These are phyloP conservation scores for Arthrobotrys conoides DNA, from an alignment of 2,329 filamentous ascomycete genomes.

Conservation along the genomic window DNA sequence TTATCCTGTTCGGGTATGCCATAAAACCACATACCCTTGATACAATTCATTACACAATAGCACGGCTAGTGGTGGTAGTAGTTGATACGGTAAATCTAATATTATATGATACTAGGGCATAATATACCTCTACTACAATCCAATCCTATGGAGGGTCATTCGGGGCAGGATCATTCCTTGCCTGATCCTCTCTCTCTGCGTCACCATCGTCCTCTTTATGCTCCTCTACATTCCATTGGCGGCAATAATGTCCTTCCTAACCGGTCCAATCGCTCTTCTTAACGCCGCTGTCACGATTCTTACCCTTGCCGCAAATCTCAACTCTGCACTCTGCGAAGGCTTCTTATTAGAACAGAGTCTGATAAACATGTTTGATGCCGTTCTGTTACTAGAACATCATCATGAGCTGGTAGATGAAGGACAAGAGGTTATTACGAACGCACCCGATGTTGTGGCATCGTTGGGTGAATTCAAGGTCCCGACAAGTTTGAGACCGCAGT, in stretches of 20 bases:
- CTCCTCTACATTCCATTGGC: slow-evolving; percentile 92
- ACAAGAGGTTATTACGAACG: slow-evolving; percentile 51
- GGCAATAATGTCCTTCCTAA: slow-evolving; percentile 89
- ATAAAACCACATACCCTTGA: neutral
- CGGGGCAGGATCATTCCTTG: slow-evolving; percentile 76
- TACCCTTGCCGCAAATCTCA: slow-evolving; percentile 75
- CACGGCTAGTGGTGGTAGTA: neutral
- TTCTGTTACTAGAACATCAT: slow-evolving; percentile 48
- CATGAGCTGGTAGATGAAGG: slow-evolving; percentile 39
- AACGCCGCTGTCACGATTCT: slow-evolving; percentile 89
- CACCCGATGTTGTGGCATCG: slow-evolving; percentile 46
- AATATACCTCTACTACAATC: slow-evolving; percentile 60
- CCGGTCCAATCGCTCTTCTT: slow-evolving; percentile 88
- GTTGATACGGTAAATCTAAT: slow-evolving; percentile 2
- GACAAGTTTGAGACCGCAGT: slow-evolving; percentile 62
- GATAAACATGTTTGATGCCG: slow-evolving; percentile 73
- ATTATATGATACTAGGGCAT: slow-evolving; percentile 42
- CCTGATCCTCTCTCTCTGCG: slow-evolving; percentile 82
- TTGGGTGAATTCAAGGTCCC: slow-evolving; percentile 62
- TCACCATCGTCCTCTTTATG: slow-evolving; percentile 87
- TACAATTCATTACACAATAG: neutral
- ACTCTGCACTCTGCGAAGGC: slow-evolving; percentile 69
- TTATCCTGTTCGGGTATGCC: slow-evolving; percentile 56
- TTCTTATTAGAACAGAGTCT: slow-evolving; percentile 78
- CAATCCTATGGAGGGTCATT: slow-evolving; percentile 51